Conservation (phyloP, 1,284 basidiomycete species). For the Puccinia novopanici region DNA sequence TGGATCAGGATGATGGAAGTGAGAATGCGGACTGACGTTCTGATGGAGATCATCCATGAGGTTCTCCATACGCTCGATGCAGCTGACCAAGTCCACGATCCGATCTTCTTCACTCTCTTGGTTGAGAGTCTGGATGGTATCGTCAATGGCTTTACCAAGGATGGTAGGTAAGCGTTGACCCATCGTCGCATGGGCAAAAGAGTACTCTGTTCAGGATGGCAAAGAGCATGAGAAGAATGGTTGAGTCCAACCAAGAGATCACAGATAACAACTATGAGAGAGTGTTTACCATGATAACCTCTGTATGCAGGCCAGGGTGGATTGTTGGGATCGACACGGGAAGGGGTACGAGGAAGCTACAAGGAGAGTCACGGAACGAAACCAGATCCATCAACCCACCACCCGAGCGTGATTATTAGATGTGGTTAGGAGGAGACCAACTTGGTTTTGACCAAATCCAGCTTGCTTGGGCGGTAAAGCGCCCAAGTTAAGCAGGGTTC, state of each 20-base stretch:
- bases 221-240: background rate
- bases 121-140: slow-evolving; percentile 85
- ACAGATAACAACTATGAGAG: background rate
- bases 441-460: slow-evolving; percentile 51
- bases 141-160: slow-evolving; percentile 92
- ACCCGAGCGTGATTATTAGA: no score
- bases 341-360: slow-evolving; percentile 63
- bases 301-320: slow-evolving; percentile 83
- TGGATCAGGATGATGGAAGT: slow-evolving; percentile 25
- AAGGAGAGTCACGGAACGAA: background rate
- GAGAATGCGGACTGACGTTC: slow-evolving; percentile 55
- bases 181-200: slow-evolving; percentile 64
- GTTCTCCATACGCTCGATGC: slow-evolving; percentile 67
- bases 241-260: background rate
- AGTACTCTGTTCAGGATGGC: slow-evolving; percentile 55
- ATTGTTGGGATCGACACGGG: slow-evolving; percentile 75
- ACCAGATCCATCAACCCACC: no score
- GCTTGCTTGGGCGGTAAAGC: slow-evolving; percentile 51
- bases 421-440: no score
- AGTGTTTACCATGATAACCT: slow-evolving; percentile 56
- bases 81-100: slow-evolving; percentile 80
- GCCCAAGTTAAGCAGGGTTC: slow-evolving; percentile 48
- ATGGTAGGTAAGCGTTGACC: slow-evolving; percentile 91
- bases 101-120: slow-evolving; percentile 78
- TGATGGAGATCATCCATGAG: slow-evolving; percentile 61